A percentile compares a stretch with the other conserved stretches of the same genome.
Conservation (phyloP, 768 basidiomycete genomes). For the Leucosporidium creatinivorum region DNA sequence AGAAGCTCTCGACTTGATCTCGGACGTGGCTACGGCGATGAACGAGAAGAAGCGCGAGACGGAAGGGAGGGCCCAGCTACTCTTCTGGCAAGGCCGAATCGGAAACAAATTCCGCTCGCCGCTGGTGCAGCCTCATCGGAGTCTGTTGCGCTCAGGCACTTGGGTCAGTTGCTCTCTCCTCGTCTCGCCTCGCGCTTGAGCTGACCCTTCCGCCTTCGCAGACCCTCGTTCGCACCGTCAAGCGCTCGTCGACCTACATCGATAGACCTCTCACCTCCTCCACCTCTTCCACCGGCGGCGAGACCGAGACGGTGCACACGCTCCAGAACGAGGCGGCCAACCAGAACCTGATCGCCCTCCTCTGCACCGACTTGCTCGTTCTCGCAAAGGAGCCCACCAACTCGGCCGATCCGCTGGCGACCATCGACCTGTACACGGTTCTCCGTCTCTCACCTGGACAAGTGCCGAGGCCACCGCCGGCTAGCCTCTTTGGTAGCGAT, state of each 20-base stretch:
- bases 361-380: constrained; percentile 90
- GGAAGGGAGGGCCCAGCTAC: constrained; percentile 81
- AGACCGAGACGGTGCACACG: constrained; percentile 76
- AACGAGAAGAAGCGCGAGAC: constrained; percentile 96
- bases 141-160: constrained; percentile 86
- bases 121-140: constrained; percentile 94
- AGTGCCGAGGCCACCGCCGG: constrained; percentile 1
- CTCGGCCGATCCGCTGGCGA: constrained; percentile 56
- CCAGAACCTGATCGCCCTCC: constrained; percentile 53
- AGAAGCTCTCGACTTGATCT: constrained; percentile 76
- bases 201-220: background rate
- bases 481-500: constrained; percentile 16
- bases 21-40: constrained; percentile 83
- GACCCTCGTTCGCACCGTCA: constrained; percentile 23
- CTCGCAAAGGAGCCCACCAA: constrained; percentile 75
- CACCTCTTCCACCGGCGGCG: constrained; percentile 49
- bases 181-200: constrained; percentile 10
- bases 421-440: constrained; percentile 93
- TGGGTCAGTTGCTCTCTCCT: constrained; percentile 54
- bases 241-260: constrained; percentile 18
- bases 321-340: constrained; percentile 43
- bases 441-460: constrained; percentile 57
- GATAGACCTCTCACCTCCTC: constrained; percentile 21
- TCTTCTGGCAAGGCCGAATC: constrained; percentile 81
- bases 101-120: constrained; percentile 88